A percentile compares a stretch with the other conserved stretches of the same genome.
Evolutionary conservation across 345 rosid genomes (phyloP).

Genomic region (Rhodamnia argentea): DNA sequence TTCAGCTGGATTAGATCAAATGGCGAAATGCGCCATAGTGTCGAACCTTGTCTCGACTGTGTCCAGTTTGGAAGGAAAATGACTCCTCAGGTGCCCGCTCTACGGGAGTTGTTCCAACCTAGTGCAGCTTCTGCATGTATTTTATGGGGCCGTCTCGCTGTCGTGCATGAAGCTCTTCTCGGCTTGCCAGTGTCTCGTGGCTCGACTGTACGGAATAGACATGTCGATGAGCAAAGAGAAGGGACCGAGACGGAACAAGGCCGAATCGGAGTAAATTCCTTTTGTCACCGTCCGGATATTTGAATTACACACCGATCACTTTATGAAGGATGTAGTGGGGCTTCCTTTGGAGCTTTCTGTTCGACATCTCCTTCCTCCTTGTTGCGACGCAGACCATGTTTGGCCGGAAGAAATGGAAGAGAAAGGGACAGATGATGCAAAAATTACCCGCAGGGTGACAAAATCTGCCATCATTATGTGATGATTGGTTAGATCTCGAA

Average conservation of each 20-base stretch:
- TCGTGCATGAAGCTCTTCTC: not conserved
- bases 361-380: not conserved
- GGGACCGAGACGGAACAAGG: conserved; percentile 12
- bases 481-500: conserved; percentile 29
- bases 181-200: not conserved
- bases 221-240: conserved; percentile 16
- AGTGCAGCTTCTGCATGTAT: not conserved
- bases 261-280: not conserved
- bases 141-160: not conserved
- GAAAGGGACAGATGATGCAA: conserved; percentile 5
- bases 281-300: not conserved
- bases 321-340: not conserved
- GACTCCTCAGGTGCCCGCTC: not conserved
- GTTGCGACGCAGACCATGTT: not conserved
- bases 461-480: conserved; percentile 25
- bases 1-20: not conserved
- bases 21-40: not conserved
- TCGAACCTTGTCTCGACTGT: not conserved
- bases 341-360: not conserved
- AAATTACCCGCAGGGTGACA: conserved; percentile 15
- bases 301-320: not conserved
- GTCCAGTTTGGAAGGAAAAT: not conserved
- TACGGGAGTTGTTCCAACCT: not conserved
- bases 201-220: conserved; percentile 9
- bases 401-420: not conserved